Conservation (phyloP, 352 stramenopile genomes). For the Nothophytophthora sp. region DNA sequence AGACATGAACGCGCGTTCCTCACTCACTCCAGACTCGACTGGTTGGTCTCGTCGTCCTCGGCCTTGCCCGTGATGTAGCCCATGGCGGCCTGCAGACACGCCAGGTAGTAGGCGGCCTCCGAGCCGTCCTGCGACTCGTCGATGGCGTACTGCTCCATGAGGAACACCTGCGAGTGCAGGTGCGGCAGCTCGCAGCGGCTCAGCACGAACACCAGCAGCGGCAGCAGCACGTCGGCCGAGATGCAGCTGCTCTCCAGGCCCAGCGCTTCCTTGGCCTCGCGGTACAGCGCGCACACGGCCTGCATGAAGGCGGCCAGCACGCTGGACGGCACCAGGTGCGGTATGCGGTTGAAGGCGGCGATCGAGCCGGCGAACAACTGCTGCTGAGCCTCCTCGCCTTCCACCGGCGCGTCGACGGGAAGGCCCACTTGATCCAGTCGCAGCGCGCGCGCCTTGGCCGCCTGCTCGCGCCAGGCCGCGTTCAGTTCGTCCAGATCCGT, state of each 20-base stretch:
- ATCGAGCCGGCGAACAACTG: conserved; percentile 58
- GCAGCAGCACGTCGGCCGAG: conserved; percentile 79
- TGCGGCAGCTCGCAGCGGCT: conserved; percentile 68
- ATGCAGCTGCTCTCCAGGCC: conserved; percentile 51
- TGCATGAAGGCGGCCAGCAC: conserved; percentile 63
- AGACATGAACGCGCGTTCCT: conserved; percentile 13
- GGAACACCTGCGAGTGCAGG: conserved; percentile 74
- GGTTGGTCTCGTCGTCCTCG: conserved; percentile 17
- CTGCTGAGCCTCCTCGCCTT: conserved; percentile 7
- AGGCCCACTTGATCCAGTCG: conserved; percentile 60
- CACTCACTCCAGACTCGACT: no score
- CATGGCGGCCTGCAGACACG: conserved; percentile 76
- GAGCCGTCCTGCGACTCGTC: conserved; percentile 67
- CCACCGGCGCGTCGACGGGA: conserved; percentile 32
- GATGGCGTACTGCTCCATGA: conserved; percentile 82
- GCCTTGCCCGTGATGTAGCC: conserved; percentile 71
- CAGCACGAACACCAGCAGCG: conserved; percentile 74
- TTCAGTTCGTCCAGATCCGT: conserved; percentile 75
- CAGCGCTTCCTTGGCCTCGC: conserved; percentile 50
- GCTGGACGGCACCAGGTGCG: conserved; percentile 70
- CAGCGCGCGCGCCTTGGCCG: conserved; percentile 39
- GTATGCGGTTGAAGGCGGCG: conserved; percentile 67
- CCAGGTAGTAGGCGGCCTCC: conserved; percentile 83
- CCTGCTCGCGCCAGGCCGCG: conserved; percentile 58
- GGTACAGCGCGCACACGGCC: conserved; percentile 69